A percentile compares a stretch with the other conserved stretches of the same genome.
phyloP scores from a whole-genome alignment of 2,329 filamentous ascomycete genomes.

The Rhinocladiella mackenziei region DNA sequence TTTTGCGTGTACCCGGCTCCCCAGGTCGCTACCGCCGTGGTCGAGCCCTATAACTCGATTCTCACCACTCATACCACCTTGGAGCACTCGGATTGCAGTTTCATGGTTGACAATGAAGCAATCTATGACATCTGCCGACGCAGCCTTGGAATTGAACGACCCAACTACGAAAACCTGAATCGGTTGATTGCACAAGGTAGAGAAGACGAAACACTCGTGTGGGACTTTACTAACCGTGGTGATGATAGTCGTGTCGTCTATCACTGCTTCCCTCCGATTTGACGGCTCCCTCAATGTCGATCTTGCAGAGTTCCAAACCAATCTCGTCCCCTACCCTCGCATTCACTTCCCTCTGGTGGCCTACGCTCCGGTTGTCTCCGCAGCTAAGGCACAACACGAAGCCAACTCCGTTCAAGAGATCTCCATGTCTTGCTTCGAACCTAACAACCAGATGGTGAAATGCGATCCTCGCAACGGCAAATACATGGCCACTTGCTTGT shows the following conservation, averaged over 20 bases:
- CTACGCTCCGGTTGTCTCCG: constrained; percentile 90
- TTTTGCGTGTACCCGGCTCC: constrained; percentile 99
- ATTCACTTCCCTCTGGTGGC: constrained; percentile 99
- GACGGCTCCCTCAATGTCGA: constrained; percentile 99
- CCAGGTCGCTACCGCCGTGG: constrained; percentile 93
- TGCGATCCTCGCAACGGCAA: constrained; percentile 98
- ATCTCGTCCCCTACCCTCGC: constrained; percentile 96
- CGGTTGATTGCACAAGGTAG: constrained; percentile 93
- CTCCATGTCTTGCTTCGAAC: constrained; percentile 98
- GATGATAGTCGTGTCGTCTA: constrained; percentile 84
- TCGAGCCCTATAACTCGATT: constrained; percentile 99
- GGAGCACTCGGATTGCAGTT: constrained; percentile 98
- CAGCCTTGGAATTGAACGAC: constrained; percentile 94
- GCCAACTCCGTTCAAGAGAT: constrained; percentile 98
- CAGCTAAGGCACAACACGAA: constrained; percentile 94
- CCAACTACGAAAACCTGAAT: constrained; percentile 98
- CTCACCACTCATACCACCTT: constrained; percentile 98
- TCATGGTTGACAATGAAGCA: constrained; percentile 99
- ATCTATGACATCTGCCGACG: constrained; percentile 99
- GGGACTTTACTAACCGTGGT: constrained; percentile 28
- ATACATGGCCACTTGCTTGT: constrained; percentile 98
- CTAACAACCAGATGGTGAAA: constrained; percentile 99
- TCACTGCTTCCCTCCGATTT: constrained; percentile 96
- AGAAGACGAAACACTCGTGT: neutral
- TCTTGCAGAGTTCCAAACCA: constrained; percentile 99